Base-by-base conservation (phyloP, 352 stramenopile species). In the Phytophthora pluvialis region DNA sequence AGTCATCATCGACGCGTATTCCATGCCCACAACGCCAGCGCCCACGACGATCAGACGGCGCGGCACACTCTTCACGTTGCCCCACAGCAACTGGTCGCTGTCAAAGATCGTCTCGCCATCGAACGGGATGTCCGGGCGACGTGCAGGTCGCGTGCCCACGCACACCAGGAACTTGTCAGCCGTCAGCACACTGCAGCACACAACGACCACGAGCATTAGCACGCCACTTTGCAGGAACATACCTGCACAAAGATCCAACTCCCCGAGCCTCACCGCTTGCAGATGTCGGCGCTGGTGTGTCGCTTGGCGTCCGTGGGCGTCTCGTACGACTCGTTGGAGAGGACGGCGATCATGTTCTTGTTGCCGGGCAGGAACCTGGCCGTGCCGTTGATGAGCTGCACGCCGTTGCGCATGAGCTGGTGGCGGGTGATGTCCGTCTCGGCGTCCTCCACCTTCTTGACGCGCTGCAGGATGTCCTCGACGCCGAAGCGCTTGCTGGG, bases 1-100 rank as follows among this genome's bases (percentile, higher is more conserved):
- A 54, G 82, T 94, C 72, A 97, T 94, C 89, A 97, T 97, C 15
- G 83, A 93, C 12, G 90, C 90, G 48, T 97, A 97, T 51, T 97
- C 90, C 88, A 97, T 97, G n/a, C 90, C 90, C 39, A 97, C 90
- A 38, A 97, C 90, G 12, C 90, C 90, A 8, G 87, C 90, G 11
- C 90, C 90, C 5, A 93, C 86, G 46, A 95, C 70, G 38, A 95
- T 93, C 49, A 95, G 60, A 25, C 85, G 84, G 63, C 89, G 89
- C 5, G 86, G 86, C 1, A 93, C 86, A 5, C 72, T 73, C 51
- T 86, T 83, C 4, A 95, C 74, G 8, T 79, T 81, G 31, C 86
- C 86, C 84, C 84, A 95, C n/a, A 95, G 73, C 59, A 95, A 60
- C 70, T 95, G 84, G 63, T 95, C 86, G 26, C 83, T 93, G 64